Percentiles rank a stretch among this genome's conserved stretches.
Conservation (phyloP, 2,329 filamentous ascomycete species). For the Dendrostoma leiphaemia region DNA sequence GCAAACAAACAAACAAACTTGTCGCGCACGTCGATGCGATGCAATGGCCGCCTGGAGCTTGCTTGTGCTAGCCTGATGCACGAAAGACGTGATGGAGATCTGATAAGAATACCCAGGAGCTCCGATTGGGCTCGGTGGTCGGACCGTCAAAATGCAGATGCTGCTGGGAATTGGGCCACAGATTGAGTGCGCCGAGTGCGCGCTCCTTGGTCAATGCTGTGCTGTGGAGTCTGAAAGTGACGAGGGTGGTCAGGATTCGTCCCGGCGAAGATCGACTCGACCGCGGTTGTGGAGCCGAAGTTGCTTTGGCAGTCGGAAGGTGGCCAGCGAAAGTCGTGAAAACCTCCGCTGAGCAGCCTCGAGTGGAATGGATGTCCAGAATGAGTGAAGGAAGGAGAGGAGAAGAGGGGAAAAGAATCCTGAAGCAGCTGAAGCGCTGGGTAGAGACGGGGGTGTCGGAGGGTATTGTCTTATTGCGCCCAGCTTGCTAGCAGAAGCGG, state of each 20-base stretch:
- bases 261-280: constrained; percentile 9
- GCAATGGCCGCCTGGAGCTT: background rate
- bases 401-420: background rate
- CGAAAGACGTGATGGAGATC: constrained; percentile 1
- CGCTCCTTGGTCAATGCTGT: constrained; percentile 12
- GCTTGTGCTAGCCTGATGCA: constrained; percentile 3
- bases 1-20: constrained; percentile 17
- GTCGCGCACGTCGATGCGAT: constrained; percentile 1
- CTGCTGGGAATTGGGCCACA: constrained; percentile 6
- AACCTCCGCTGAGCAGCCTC: background rate
- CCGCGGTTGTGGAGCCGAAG: constrained; percentile 17
- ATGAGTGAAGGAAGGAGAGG: background rate
- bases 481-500: constrained; percentile 15
- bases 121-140: constrained; percentile 13
- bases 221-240: constrained; percentile 9
- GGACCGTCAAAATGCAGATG: constrained; percentile 14
- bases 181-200: constrained; percentile 5
- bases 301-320: background rate
- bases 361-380: background rate
- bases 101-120: background rate
- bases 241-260: constrained; percentile 11
- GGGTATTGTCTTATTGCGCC: constrained; percentile 18
- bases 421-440: background rate
- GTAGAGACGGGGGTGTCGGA: constrained; percentile 10
- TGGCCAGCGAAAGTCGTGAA: background rate